Evolutionary conservation across 495 filamentous ascomycete species (phyloP).

Genomic region (Recurvomyces mirabilis): DNA sequence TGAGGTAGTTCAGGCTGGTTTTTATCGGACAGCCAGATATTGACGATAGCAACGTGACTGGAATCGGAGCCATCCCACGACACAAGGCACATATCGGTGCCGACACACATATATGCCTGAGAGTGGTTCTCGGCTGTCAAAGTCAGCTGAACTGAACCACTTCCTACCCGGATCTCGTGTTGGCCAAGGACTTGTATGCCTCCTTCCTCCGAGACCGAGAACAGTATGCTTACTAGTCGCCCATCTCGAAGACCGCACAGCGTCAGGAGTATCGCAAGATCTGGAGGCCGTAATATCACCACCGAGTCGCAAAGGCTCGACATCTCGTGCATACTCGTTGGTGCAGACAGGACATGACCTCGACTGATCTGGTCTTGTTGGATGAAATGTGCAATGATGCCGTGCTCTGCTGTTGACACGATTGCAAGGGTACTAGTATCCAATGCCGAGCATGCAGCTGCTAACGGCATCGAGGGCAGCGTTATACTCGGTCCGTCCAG

Average conservation of each 20-base stretch:
- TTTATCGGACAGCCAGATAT: slow-evolving; percentile 25
- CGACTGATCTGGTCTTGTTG: too few relatives aligned
- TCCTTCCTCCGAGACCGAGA: background rate
- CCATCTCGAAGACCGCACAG: slow-evolving; percentile 28
- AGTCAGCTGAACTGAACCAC: too few relatives aligned
- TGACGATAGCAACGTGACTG: too few relatives aligned
- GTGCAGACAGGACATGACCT: too few relatives aligned
- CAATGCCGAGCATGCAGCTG: background rate
- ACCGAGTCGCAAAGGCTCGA: slow-evolving; percentile 9
- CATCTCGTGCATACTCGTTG: background rate
- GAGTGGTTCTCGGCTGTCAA: background rate
- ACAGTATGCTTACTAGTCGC: slow-evolving; percentile 7
- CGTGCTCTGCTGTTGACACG: background rate
- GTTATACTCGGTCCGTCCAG: background rate
- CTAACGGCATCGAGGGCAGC: background rate
- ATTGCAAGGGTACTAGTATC: background rate
- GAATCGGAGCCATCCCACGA: slow-evolving; percentile 20
- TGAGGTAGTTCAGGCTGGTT: slow-evolving; percentile 17
- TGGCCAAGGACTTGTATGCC: background rate
- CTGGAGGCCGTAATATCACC: background rate
- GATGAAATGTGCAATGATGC: too few relatives aligned
- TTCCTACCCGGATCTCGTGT: slow-evolving; percentile 5
- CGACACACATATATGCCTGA: slow-evolving; percentile 7
- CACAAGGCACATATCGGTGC: slow-evolving; percentile 14
- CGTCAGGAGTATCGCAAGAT: background rate